Conservation (phyloP, 2,329 filamentous ascomycete species). For the Corynespora cassiicola region DNA sequence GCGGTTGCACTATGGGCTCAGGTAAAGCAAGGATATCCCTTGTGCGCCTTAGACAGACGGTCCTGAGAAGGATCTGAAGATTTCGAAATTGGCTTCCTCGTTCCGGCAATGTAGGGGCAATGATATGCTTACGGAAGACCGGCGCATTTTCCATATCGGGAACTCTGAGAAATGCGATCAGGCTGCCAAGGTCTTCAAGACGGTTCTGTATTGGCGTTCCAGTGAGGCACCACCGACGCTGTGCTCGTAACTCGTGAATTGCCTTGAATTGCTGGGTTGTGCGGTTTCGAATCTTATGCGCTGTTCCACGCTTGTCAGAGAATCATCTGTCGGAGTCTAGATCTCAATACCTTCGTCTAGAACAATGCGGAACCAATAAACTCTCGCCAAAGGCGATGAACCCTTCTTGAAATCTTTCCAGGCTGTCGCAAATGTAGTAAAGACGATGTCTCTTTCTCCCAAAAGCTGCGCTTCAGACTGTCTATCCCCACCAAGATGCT, state of each 20-base stretch:
- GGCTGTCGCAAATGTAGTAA: slow-evolving; percentile 26
- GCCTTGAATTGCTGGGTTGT: slow-evolving; percentile 18
- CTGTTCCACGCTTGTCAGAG: slow-evolving; percentile 1
- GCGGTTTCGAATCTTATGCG: slow-evolving; percentile 15
- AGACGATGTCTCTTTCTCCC: slow-evolving; percentile 12
- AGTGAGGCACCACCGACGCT: slow-evolving; percentile 22
- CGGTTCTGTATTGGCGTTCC: slow-evolving; percentile 36
- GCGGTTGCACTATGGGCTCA: slow-evolving; percentile 6
- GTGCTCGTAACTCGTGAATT: slow-evolving; percentile 8
- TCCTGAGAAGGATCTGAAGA: slow-evolving; percentile 10
- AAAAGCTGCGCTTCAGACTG: slow-evolving; percentile 9
- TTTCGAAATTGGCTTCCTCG: slow-evolving; percentile 7
- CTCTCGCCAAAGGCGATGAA: slow-evolving; percentile 6
- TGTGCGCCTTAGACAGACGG: slow-evolving; percentile 17
- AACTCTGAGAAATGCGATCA: slow-evolving; percentile 24
- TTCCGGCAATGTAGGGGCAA: slow-evolving; percentile 1
- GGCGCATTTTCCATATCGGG: slow-evolving; percentile 6
- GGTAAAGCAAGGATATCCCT: slow-evolving; percentile 11
- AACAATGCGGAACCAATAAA: slow-evolving; percentile 27
- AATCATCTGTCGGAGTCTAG: neutral
- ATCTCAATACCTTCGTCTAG: slow-evolving; percentile 24
- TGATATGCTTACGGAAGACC: slow-evolving; percentile 9
- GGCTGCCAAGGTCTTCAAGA: slow-evolving; percentile 48
- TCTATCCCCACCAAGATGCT: slow-evolving; percentile 7
- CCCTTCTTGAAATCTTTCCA: slow-evolving; percentile 7